Evolutionary conservation across 2,329 filamentous ascomycete genomes (phyloP).

Genomic region (Aspergillus aculeatus): DNA sequence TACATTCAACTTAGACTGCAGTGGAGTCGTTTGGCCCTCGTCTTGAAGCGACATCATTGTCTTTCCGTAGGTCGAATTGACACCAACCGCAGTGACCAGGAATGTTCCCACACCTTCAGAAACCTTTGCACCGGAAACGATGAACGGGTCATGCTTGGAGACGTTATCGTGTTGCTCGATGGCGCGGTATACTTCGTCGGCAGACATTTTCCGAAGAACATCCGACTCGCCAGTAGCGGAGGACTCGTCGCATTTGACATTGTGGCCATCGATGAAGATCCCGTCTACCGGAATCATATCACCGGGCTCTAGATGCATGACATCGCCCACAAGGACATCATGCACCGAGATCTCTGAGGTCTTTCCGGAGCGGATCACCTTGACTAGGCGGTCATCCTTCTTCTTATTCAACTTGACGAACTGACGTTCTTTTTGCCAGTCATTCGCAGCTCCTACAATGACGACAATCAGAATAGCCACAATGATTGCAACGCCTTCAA

Average conservation of each 20-base stretch:
- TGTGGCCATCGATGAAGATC: slow-evolving; percentile 66
- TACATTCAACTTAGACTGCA: slow-evolving; percentile 74
- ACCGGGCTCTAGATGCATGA: slow-evolving; percentile 71
- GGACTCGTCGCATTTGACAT: slow-evolving; percentile 70
- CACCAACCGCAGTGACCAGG: slow-evolving; percentile 70
- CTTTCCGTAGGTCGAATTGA: slow-evolving; percentile 73
- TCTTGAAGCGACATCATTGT: slow-evolving; percentile 76
- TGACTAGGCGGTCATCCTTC: slow-evolving; percentile 72
- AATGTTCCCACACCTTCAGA: slow-evolving; percentile 74
- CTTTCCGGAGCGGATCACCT: slow-evolving; percentile 72
- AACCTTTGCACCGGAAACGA: slow-evolving; percentile 75
- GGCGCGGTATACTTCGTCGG: slow-evolving; percentile 62
- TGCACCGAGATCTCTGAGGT: slow-evolving; percentile 68
- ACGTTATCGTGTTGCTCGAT: slow-evolving; percentile 61
- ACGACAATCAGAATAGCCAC: slow-evolving; percentile 75
- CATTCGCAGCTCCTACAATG: slow-evolving; percentile 72
- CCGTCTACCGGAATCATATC: slow-evolving; percentile 71
- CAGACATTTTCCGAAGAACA: slow-evolving; percentile 65
- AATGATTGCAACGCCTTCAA: slow-evolving; percentile 77
- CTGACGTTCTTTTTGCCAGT: slow-evolving; percentile 78
- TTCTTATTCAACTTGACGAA: slow-evolving; percentile 79
- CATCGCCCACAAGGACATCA: slow-evolving; percentile 70
- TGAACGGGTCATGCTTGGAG: slow-evolving; percentile 73
- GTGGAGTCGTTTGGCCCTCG: slow-evolving; percentile 72
- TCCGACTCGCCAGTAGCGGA: slow-evolving; percentile 76